Percentiles rank a stretch among this genome's conserved stretches.
These are phyloP conservation scores for Metschnikowia borealis DNA, from an alignment of 805 yeast genomes.

Conservation along the genomic window DNA sequence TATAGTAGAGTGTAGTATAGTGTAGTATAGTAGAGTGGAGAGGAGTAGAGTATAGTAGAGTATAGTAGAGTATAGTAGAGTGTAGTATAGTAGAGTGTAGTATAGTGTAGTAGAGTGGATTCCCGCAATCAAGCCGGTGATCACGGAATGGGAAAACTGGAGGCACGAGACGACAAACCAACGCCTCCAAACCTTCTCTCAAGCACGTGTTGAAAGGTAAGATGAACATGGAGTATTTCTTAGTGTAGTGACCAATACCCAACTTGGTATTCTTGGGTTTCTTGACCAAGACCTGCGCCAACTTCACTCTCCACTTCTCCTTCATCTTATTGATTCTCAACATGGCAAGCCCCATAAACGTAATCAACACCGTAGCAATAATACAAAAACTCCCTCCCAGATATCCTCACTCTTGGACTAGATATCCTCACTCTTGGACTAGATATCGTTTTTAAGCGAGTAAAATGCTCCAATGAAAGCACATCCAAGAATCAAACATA, in stretches of 20 bases:
- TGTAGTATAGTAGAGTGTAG: too few relatives aligned
- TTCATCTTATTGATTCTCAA: constrained; percentile 93
- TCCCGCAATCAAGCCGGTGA: constrained; percentile 82
- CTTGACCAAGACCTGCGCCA: constrained; percentile 69
- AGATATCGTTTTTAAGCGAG: constrained; percentile 72
- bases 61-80: too few relatives aligned
- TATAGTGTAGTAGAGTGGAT: too few relatives aligned
- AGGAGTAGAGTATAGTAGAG: too few relatives aligned
- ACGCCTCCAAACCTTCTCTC: constrained; percentile 80
- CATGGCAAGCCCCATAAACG: constrained; percentile 95
- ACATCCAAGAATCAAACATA: constrained; percentile 83
- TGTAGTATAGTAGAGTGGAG: too few relatives aligned
- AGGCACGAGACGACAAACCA: constrained; percentile 26
- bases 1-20: too few relatives aligned
- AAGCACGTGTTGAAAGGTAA: constrained; percentile 86
- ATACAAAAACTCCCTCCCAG: constrained; percentile 97
- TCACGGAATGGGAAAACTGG: constrained; percentile 82
- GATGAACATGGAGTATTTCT: constrained; percentile 82
- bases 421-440: constrained; percentile 81
- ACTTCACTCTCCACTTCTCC: constrained; percentile 93
- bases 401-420: too few relatives aligned
- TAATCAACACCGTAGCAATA: constrained; percentile 83
- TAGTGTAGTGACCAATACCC: constrained; percentile 50
- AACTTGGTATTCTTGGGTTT: constrained; percentile 42
- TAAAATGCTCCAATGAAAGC: constrained; percentile 94